phyloP scores from a whole-genome alignment of 2,329 filamentous ascomycete genomes.

The Penicillium sp. region DNA sequence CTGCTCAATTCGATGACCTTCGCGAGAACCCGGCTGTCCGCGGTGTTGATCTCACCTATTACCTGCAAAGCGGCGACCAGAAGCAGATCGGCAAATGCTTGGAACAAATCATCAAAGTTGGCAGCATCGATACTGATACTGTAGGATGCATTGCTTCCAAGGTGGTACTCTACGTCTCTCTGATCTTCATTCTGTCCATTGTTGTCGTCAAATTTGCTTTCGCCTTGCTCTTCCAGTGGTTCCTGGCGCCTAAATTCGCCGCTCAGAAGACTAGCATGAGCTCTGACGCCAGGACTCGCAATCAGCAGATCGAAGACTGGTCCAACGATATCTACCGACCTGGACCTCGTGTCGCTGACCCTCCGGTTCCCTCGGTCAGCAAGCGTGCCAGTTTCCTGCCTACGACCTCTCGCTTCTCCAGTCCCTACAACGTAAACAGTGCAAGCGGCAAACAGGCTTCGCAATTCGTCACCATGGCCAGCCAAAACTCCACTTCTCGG shows the following conservation, averaged over 20 bases:
- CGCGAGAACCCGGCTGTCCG: conserved; percentile 68
- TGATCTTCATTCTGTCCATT: conserved; percentile 87
- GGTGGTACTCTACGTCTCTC: conserved; percentile 90
- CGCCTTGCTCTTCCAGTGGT: conserved; percentile 93
- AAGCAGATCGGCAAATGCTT: conserved; percentile 84
- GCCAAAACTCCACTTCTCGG: conserved; percentile 73
- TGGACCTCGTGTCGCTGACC: conserved; percentile 75
- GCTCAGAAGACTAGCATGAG: conserved; percentile 81
- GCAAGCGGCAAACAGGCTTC: conserved; percentile 53
- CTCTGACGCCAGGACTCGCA: conserved; percentile 76
- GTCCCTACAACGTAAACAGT: conserved; percentile 67
- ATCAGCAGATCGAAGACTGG: conserved; percentile 96
- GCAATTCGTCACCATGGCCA: conserved; percentile 91
- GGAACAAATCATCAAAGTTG: conserved; percentile 91
- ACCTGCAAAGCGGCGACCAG: conserved; percentile 74
- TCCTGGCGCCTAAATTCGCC: conserved; percentile 81
- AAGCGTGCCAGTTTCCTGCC: conserved; percentile 88
- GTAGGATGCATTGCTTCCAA: conserved; percentile 97
- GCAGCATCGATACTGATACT: conserved; percentile 90
- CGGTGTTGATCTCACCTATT: conserved; percentile 84
- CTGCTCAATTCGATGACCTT: conserved; percentile 75
- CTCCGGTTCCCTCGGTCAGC: conserved; percentile 65
- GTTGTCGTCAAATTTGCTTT: conserved; percentile 84
- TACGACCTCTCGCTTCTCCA: conserved; percentile 90
- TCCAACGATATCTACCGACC: conserved; percentile 95